These are phyloP conservation scores for Aureobasidium uvarum DNA, from an alignment of 2,329 filamentous ascomycete species.

Conservation along the genomic window DNA sequence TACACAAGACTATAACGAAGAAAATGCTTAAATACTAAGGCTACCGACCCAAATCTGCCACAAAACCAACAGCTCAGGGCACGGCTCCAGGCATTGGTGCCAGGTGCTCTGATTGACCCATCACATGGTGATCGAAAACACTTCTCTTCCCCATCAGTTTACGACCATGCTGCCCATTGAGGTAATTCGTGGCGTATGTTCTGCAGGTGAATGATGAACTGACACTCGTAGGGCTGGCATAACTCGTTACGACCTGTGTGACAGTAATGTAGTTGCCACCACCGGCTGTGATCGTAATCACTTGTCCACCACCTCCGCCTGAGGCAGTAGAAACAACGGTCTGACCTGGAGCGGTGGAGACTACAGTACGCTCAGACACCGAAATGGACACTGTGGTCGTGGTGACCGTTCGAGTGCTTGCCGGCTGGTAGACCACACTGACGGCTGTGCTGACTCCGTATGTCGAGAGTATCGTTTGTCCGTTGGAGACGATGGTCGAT, in stretches of 20 bases:
- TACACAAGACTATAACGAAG: neutral
- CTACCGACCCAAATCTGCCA: neutral
- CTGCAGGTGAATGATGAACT: constrained; percentile 33
- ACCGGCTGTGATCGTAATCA: constrained; percentile 30
- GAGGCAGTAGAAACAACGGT: constrained; percentile 3
- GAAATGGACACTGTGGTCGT: constrained; percentile 31
- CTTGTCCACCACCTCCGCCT: constrained; percentile 24
- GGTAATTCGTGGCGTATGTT: constrained; percentile 35
- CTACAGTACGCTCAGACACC: constrained; percentile 28
- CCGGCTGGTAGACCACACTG: constrained; percentile 31
- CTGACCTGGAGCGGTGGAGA: constrained; percentile 29
- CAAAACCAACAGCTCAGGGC: neutral
- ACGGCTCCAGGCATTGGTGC: constrained; percentile 25
- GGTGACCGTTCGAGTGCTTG: constrained; percentile 32
- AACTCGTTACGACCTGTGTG: constrained; percentile 30
- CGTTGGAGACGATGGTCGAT: constrained; percentile 33
- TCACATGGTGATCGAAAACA: constrained; percentile 31
- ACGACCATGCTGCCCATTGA: constrained; percentile 31
- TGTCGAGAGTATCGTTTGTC: constrained; percentile 32
- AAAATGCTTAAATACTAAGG: neutral
- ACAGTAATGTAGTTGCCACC: constrained; percentile 32
- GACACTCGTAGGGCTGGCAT: constrained; percentile 26
- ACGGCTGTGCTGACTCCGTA: constrained; percentile 35
- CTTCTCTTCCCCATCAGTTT: constrained; percentile 29
- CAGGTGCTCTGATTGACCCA: constrained; percentile 15